Evolutionary conservation across 2,329 filamentous ascomycete species (phyloP).

Genomic region (Emericellopsis cladophorae): DNA sequence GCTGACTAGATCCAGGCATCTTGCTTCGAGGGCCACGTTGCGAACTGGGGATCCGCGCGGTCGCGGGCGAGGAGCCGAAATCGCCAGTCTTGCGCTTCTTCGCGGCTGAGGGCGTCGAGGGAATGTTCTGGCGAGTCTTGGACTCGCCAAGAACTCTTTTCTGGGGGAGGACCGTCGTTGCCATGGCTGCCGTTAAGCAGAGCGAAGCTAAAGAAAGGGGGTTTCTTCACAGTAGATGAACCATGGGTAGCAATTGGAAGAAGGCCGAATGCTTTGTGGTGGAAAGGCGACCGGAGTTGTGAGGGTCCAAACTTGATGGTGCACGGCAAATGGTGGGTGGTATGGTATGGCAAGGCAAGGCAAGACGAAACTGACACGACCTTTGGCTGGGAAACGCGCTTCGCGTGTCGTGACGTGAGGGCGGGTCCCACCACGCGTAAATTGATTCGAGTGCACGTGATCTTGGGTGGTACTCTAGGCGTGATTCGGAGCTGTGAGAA

Average conservation of each 20-base stretch:
- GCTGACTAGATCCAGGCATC: slow-evolving; percentile 44
- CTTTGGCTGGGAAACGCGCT: slow-evolving; percentile 4
- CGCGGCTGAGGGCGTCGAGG: slow-evolving; percentile 40
- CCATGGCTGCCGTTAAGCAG: slow-evolving; percentile 21
- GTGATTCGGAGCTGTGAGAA: too few relatives aligned
- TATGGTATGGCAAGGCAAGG: background rate
- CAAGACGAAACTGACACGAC: slow-evolving; percentile 1
- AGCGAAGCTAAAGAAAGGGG: background rate
- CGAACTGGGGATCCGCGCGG: slow-evolving; percentile 45
- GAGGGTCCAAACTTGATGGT: too few relatives aligned
- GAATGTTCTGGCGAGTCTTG: slow-evolving; percentile 49
- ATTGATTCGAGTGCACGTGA: slow-evolving; percentile 3
- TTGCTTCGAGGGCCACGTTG: slow-evolving; percentile 48
- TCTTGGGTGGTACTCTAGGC: background rate
- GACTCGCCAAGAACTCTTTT: slow-evolving; percentile 64
- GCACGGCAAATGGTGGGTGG: background rate
- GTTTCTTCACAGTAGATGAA: too few relatives aligned
- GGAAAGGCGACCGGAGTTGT: too few relatives aligned
- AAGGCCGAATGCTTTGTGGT: too few relatives aligned
- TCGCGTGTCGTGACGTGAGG: slow-evolving; percentile 5
- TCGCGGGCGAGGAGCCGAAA: slow-evolving; percentile 39
- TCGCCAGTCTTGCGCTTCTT: slow-evolving; percentile 80
- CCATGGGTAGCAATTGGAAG: too few relatives aligned
- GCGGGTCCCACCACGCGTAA: slow-evolving; percentile 1
- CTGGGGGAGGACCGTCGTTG: slow-evolving; percentile 43